These are phyloP conservation scores for Pogostemon cablin DNA, from an alignment of 257 asterid species.

Conservation along the genomic window DNA sequence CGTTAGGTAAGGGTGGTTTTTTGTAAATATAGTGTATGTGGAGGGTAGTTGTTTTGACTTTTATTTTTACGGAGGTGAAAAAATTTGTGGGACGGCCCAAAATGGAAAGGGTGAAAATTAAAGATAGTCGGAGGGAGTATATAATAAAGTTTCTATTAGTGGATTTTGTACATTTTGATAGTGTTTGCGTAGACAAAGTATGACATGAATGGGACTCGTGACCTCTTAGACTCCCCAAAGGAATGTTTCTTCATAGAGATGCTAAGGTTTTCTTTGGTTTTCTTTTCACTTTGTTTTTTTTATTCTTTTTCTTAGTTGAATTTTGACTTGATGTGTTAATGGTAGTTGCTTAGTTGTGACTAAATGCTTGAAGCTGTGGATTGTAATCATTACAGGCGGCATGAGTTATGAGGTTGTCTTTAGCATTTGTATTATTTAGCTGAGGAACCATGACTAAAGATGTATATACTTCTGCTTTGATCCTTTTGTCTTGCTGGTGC, in stretches of 20 bases:
- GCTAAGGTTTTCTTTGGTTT: not conserved
- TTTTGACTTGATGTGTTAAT: constrained; percentile 12
- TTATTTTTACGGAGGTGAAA: too few relatives aligned
- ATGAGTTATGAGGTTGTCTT: not conserved
- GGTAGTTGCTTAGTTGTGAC: constrained; percentile 1
- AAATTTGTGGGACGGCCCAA: too few relatives aligned
- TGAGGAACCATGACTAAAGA: not conserved
- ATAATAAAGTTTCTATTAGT: not conserved
- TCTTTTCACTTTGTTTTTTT: not conserved
- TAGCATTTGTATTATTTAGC: not conserved
- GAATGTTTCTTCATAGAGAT: constrained; percentile 2
- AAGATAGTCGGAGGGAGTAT: too few relatives aligned
- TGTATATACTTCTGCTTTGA: not conserved
- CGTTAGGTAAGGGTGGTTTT: too few relatives aligned
- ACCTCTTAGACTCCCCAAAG: not conserved
- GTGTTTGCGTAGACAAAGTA: not conserved
- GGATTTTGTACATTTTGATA: constrained; percentile 10
- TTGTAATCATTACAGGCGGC: not conserved
- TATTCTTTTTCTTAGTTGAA: constrained; percentile 3
- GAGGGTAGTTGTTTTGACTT: too few relatives aligned
- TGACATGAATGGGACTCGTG: not conserved
- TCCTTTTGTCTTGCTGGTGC: not conserved
- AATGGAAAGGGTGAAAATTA: too few relatives aligned
- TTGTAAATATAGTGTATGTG: too few relatives aligned
- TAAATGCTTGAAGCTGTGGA: constrained; percentile 2